Percentiles rank a stretch among this genome's conserved stretches.
Evolutionary conservation across 1,284 basidiomycete species (phyloP).

Genomic region (Marasmius tenuissimus): DNA sequence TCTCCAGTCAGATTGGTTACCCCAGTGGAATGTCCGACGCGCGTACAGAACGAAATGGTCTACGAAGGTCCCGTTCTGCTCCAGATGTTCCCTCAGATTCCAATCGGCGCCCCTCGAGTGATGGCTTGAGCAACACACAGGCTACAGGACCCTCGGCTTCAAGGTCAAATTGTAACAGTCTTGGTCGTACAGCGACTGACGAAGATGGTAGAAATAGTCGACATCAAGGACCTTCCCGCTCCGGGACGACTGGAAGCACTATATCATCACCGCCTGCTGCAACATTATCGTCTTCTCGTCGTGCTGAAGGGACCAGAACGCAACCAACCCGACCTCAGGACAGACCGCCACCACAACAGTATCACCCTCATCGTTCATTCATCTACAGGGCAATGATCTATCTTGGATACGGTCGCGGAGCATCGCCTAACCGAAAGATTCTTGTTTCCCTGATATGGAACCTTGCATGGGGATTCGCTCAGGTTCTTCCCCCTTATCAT

Average conservation of each 20-base stretch:
- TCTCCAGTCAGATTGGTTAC: not conserved
- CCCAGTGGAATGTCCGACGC: not conserved
- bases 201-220: too few relatives aligned
- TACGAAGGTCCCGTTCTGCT: constrained; percentile 12
- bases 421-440: constrained; percentile 55
- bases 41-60: not conserved
- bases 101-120: not conserved
- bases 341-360: constrained; percentile 8
- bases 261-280: not conserved
- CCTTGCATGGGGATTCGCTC: constrained; percentile 51
- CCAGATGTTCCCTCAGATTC: constrained; percentile 7
- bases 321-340: constrained; percentile 4
- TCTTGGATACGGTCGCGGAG: constrained; percentile 58
- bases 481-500: constrained; percentile 42
- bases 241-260: not conserved
- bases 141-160: constrained; percentile 9
- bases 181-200: not conserved
- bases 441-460: constrained; percentile 59
- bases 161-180: not conserved
- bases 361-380: constrained; percentile 22
- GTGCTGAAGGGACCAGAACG: not conserved
- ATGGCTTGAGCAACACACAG: not conserved
- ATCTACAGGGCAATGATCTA: constrained; percentile 38
- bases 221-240: too few relatives aligned
- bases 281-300: not conserved